These are phyloP conservation scores for Daldinia decipiens DNA, from an alignment of 495 filamentous ascomycete species.

Conservation along the genomic window DNA sequence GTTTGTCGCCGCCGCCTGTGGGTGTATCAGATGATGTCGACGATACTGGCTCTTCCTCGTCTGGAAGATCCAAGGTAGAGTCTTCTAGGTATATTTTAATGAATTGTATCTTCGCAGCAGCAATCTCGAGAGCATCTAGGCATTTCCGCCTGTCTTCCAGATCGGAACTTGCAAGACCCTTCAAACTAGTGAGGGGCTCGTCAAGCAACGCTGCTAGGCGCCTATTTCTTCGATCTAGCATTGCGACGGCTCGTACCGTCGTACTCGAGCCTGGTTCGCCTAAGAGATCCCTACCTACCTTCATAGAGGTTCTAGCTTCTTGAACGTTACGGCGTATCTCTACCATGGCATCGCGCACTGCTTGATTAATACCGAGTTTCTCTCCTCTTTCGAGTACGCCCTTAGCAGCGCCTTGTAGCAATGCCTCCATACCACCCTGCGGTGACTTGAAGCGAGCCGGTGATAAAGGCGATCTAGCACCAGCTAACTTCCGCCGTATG, in stretches of 20 bases:
- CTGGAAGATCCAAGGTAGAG: slow-evolving; percentile 63
- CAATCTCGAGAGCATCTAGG: slow-evolving; percentile 67
- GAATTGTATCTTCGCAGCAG: slow-evolving; percentile 77
- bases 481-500: slow-evolving; percentile 42
- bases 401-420: slow-evolving; percentile 88
- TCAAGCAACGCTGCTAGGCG: slow-evolving; percentile 78
- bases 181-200: slow-evolving; percentile 74
- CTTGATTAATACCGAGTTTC: slow-evolving; percentile 87
- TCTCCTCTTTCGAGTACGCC: slow-evolving; percentile 85
- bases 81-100: slow-evolving; percentile 83
- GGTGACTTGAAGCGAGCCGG: slow-evolving; percentile 70
- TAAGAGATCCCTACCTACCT: slow-evolving; percentile 44
- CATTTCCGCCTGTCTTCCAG: slow-evolving; percentile 51
- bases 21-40: slow-evolving; percentile 27
- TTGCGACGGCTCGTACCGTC: slow-evolving; percentile 48
- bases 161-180: slow-evolving; percentile 55
- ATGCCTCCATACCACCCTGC: slow-evolving; percentile 72
- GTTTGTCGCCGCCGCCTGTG: slow-evolving; percentile 9
- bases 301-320: slow-evolving; percentile 53
- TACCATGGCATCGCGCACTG: slow-evolving; percentile 86
- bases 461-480: slow-evolving; percentile 62
- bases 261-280: slow-evolving; percentile 40
- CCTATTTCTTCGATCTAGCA: slow-evolving; percentile 75
- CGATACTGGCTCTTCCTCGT: slow-evolving; percentile 50
- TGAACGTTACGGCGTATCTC: slow-evolving; percentile 71